Percentiles rank a stretch among this genome's conserved stretches.
Conservation (phyloP, 1,284 basidiomycete species). For the Ustilago cynodontis region DNA sequence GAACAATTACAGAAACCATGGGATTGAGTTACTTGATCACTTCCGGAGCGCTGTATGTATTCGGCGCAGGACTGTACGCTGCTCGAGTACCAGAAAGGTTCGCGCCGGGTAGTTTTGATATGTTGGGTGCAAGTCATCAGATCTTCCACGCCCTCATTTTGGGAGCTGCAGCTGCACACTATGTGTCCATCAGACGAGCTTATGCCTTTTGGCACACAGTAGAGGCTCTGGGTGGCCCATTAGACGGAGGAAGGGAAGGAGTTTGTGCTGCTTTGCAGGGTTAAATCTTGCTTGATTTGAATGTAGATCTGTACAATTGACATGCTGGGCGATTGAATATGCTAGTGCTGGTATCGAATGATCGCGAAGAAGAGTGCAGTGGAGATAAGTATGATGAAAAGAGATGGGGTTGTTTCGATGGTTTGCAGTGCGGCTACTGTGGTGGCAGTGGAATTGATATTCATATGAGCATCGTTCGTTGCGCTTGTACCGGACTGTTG, state of each 20-base stretch:
- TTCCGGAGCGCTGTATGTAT: constrained; percentile 60
- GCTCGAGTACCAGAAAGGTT: constrained; percentile 84
- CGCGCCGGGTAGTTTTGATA: constrained; percentile 83
- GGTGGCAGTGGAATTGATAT: not conserved
- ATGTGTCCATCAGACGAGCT: constrained; percentile 69
- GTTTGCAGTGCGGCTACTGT: not conserved
- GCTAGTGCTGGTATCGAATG: constrained; percentile 5
- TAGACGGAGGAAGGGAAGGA: constrained; percentile 23
- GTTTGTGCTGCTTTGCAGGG: constrained; percentile 50
- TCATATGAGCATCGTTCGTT: not conserved
- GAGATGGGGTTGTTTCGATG: constrained; percentile 1
- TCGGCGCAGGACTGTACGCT: constrained; percentile 71
- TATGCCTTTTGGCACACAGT: constrained; percentile 68
- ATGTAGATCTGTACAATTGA: not conserved
- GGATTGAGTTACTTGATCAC: constrained; percentile 55
- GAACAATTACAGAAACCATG: constrained; percentile 59
- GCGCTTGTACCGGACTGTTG: not conserved
- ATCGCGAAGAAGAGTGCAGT: not conserved
- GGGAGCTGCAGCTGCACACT: constrained; percentile 81
- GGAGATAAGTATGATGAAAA: constrained; percentile 1
- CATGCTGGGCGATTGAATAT: not conserved
- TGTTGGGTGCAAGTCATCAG: constrained; percentile 72
- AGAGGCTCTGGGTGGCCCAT: constrained; percentile 22
- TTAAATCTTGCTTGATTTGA: not conserved
- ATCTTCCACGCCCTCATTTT: constrained; percentile 85